Base-by-base conservation (phyloP, 306 rosid species). In the Glycyrrhiza uralensis region DNA sequence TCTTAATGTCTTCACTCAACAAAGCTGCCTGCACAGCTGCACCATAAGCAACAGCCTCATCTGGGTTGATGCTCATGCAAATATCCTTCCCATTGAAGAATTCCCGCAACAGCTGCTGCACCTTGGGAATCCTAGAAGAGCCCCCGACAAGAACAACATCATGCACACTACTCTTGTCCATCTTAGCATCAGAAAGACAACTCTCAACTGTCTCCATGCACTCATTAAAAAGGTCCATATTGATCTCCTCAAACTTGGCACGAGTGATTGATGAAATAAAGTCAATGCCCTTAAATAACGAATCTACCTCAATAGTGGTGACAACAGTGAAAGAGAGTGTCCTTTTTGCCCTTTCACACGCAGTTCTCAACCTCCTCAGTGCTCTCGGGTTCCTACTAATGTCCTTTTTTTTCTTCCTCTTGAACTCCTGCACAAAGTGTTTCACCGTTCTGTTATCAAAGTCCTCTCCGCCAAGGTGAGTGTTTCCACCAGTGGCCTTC, bases 141-240 rank as follows among this genome's bases (percentile, higher is more conserved):
- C 91, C 88, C 8, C 91, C 88, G 11, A 84, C 86, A 60, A 86
- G 86, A 4, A 86, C 86, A 41, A 73, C 85, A 32, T 86, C 88
- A 64, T 86, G 44, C 5, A 81, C 69, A 23, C 3, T 57, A 46
- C 55, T 79, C 75, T 79, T 84, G 44, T 84, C 85, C 78, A 84
- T 84, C 73, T 83, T 81, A 1, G 88, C 85, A 46, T 86, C 85
- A n/a, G 44, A 14, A 66, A 79, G 63, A 52, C 91, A 86, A 75
- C 61, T 76, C 57, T 81, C 83, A 0, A 81, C 83, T 0, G 70
- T 85, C 23, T 75, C 83, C 79, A 86, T 49, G 39, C 88, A 84
- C 51, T 79, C 68, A 29, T 47, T 54, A 20, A 86, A 83, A 19
- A 63, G 18, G 5, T 62, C 78, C 47, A 20, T 71, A 32, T 59